Evolutionary conservation across 306 rosid species (phyloP), one percentile per base, ranked within the genome.

Genomic region (Prunus mira): DNA sequence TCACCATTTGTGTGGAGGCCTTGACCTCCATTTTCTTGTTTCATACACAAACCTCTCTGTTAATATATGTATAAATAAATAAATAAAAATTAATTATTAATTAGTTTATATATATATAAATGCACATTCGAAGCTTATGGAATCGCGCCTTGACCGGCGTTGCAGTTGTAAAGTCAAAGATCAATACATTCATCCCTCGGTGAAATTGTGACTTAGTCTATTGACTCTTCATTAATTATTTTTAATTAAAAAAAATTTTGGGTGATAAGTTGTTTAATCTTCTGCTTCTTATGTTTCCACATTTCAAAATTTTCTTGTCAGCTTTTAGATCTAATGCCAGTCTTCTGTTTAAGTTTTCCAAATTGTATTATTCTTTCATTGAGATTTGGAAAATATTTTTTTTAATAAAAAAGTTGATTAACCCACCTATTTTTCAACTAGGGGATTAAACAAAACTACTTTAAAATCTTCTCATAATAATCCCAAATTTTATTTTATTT

Each of bases 71-170:
- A 32, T 32, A 52, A 18, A 18, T 18, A 6, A 54, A 54, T 17
- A 54, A 6, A 54, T 0, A 54, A 0, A 54, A 19, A 7, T 20
- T 0, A 54, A 54, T 54, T 54, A 11, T 57, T 60, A 30, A 71
- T 24, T 60, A 25, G 43, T 45, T 27, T 57, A 55, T 11, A 32
- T 32, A 32, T 32, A 32, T 32, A 47, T 57, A 47, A 2, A 38
- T 38, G 58, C 69, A 28, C 64, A 57, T 34, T 62, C 34, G 43
- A 47, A 38, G 52, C 67, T 64, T 71, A 62, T 67, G 69, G 56
- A 58, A 61, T 69, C 75, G 66, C 32, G 70, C 60, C 55, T 46
- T 68, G 75, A 78, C 73, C 72, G 66, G 73, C 66, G 22, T 20
- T 12, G 54, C 64, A 49, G 45, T 54, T 49, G 14, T 12, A 12